Percentiles rank a stretch among this genome's conserved stretches.
Evolutionary conservation across 2,329 filamentous ascomycete genomes (phyloP).

Genomic region (Thielaviopsis cerberus): DNA sequence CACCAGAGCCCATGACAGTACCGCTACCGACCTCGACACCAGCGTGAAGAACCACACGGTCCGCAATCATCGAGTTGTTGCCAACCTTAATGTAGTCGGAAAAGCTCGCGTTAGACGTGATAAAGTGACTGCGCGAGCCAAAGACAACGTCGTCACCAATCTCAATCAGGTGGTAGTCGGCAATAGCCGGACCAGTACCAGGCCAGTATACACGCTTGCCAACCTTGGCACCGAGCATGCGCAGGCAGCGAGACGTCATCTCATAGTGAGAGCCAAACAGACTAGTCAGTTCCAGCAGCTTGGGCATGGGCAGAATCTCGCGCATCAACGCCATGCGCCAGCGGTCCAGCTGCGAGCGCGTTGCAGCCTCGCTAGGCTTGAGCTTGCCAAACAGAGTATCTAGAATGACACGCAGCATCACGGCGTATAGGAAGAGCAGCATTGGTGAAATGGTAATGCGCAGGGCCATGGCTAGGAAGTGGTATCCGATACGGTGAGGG

Average conservation of each 20-base stretch:
- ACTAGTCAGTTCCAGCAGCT: constrained; percentile 28
- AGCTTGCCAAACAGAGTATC: constrained; percentile 23
- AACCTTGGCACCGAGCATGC: constrained; percentile 32
- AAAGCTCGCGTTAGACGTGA: constrained; percentile 33
- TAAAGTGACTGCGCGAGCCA: constrained; percentile 33
- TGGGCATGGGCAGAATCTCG: constrained; percentile 24
- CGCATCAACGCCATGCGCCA: constrained; percentile 28
- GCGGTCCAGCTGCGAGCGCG: constrained; percentile 21
- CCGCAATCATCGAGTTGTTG: constrained; percentile 36
- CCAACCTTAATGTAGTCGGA: constrained; percentile 28
- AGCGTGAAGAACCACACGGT: constrained; percentile 33
- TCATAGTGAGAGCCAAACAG: constrained; percentile 38
- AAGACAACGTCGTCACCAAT: constrained; percentile 42
- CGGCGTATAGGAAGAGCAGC: constrained; percentile 25
- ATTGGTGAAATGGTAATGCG: constrained; percentile 24
- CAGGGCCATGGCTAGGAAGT: constrained; percentile 29
- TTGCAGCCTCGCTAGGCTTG: constrained; percentile 17
- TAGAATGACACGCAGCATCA: constrained; percentile 23
- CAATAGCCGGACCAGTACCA: constrained; percentile 32
- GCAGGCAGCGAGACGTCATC: constrained; percentile 30
- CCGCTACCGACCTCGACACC: constrained; percentile 30
- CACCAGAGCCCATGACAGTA: constrained; percentile 34
- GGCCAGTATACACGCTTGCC: constrained; percentile 39
- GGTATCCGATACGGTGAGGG: constrained; percentile 27
- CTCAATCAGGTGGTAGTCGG: constrained; percentile 35